phyloP scores from a whole-genome alignment of 1,284 basidiomycete species.

The Austroboletus olivaceoglutinosus region DNA sequence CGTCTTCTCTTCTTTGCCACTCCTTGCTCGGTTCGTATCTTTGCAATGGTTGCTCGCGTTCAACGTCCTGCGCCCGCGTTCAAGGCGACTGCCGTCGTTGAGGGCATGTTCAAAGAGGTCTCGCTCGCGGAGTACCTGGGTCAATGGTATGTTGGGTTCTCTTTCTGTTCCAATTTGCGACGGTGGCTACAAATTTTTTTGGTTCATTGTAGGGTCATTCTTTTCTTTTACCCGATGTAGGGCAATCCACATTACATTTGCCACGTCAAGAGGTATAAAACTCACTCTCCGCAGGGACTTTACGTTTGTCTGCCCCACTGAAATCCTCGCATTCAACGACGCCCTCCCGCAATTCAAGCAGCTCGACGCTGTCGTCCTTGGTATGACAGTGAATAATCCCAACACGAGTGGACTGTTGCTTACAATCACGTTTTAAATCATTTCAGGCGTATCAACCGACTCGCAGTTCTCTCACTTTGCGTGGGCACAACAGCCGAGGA shows the following conservation, averaged over 20 bases:
- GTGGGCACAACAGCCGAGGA: conserved; percentile 78
- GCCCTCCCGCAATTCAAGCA: conserved; percentile 71
- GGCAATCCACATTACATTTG: conserved; percentile 14
- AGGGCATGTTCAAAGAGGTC: conserved; percentile 75
- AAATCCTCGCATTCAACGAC: conserved; percentile 91
- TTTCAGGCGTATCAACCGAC: conserved; percentile 74
- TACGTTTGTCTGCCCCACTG: conserved; percentile 89
- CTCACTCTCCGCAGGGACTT: conserved; percentile 51
- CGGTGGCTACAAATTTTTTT: conserved; percentile 3
- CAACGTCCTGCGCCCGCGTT: conserved; percentile 80
- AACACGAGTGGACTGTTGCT: no score
- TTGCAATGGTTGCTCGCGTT: conserved; percentile 63
- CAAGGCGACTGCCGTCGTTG: conserved; percentile 71
- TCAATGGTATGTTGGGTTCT: conserved; percentile 62
- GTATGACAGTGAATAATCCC: conserved; percentile 37
- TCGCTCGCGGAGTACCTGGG: conserved; percentile 72
- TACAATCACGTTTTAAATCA: no score
- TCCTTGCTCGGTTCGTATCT: neutral
- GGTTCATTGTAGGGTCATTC: conserved; percentile 56
- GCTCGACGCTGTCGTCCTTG: conserved; percentile 74
- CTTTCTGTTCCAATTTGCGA: neutral
- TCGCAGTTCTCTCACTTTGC: conserved; percentile 87
- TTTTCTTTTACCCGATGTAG: conserved; percentile 81
- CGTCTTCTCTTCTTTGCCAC: neutral
- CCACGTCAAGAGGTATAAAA: no score